These are phyloP conservation scores for Trematosphaeria pertusa DNA, from an alignment of 2,329 filamentous ascomycete genomes.

Conservation along the genomic window DNA sequence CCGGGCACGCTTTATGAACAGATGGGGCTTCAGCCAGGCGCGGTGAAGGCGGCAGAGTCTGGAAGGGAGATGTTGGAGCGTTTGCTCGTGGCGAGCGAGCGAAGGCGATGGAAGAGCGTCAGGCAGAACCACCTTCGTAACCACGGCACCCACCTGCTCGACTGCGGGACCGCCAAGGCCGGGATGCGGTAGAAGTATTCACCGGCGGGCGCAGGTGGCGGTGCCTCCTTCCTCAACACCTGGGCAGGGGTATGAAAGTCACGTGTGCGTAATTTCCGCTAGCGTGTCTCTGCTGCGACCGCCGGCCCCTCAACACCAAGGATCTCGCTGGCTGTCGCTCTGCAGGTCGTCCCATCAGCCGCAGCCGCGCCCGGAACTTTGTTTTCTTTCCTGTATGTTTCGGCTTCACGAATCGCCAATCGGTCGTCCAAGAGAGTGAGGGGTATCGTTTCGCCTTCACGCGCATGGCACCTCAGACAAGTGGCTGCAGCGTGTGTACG, in stretches of 20 bases:
- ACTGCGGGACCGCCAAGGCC: constrained; percentile 5
- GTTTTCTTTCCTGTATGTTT: constrained; percentile 36
- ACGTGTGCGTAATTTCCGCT: background rate
- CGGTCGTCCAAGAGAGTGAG: constrained; percentile 12
- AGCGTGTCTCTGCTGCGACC: background rate
- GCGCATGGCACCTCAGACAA: constrained; percentile 18
- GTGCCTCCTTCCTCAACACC: too few species aligned
- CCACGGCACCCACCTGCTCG: background rate
- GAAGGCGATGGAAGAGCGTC: constrained; percentile 29
- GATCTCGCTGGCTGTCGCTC: constrained; percentile 1
- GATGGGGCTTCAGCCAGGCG: background rate
- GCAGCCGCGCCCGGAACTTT: constrained; percentile 40
- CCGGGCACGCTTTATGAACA: constrained; percentile 6
- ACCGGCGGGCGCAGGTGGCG: constrained; percentile 2
- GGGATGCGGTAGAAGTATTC: constrained; percentile 5
- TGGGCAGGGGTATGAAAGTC: too few species aligned
- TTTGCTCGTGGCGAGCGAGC: constrained; percentile 18
- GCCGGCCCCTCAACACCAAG: background rate
- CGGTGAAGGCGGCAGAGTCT: background rate
- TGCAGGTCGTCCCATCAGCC: constrained; percentile 19
- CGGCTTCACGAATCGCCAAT: constrained; percentile 25
- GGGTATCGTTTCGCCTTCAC: constrained; percentile 31
- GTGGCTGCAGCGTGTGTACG: constrained; percentile 22
- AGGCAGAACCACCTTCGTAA: constrained; percentile 25
- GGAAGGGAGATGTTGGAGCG: constrained; percentile 1